Percentiles rank a stretch among this genome's conserved stretches.
These are phyloP conservation scores for Aspergillus sojae DNA, from an alignment of 2,329 filamentous ascomycete genomes.

Conservation along the genomic window DNA sequence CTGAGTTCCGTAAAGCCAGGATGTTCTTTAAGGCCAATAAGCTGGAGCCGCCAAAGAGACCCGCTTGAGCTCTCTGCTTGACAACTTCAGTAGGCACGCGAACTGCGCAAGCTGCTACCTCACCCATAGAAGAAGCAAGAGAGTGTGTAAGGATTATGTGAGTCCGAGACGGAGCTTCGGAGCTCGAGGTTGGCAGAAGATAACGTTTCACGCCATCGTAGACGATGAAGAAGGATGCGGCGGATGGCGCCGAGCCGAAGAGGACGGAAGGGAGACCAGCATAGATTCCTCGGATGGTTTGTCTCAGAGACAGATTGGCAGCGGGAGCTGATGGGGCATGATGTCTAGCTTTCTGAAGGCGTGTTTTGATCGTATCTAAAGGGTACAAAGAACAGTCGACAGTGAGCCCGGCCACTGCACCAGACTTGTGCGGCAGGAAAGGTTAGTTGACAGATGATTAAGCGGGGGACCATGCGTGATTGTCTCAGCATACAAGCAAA, in stretches of 20 bases:
- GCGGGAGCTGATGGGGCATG: slow-evolving; percentile 61
- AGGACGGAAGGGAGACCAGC: slow-evolving; percentile 86
- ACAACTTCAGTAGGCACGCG: slow-evolving; percentile 94
- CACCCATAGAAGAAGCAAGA: slow-evolving; percentile 80
- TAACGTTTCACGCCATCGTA: slow-evolving; percentile 75
- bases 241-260: slow-evolving; percentile 88
- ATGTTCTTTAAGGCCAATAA: slow-evolving; percentile 71
- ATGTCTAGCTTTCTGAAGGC: slow-evolving; percentile 70
- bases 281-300: slow-evolving; percentile 91
- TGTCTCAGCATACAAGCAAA: slow-evolving; percentile 34
- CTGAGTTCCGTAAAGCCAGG: slow-evolving; percentile 51
- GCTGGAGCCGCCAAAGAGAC: slow-evolving; percentile 73
- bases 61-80: slow-evolving; percentile 93
- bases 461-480: not conserved
- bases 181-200: slow-evolving; percentile 41
- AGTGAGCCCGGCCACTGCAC: slow-evolving; percentile 88
- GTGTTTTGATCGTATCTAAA: slow-evolving; percentile 97
- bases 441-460: slow-evolving; percentile 9
- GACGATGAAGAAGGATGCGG: slow-evolving; percentile 95
- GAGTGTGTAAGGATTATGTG: slow-evolving; percentile 66
- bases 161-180: slow-evolving; percentile 33
- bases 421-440: slow-evolving; percentile 58
- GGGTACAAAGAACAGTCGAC: slow-evolving; percentile 97
- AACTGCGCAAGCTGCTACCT: slow-evolving; percentile 88
- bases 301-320: slow-evolving; percentile 73